Conservation (phyloP, 208 protist genomes). For the Borovskyia barvae region DNA sequence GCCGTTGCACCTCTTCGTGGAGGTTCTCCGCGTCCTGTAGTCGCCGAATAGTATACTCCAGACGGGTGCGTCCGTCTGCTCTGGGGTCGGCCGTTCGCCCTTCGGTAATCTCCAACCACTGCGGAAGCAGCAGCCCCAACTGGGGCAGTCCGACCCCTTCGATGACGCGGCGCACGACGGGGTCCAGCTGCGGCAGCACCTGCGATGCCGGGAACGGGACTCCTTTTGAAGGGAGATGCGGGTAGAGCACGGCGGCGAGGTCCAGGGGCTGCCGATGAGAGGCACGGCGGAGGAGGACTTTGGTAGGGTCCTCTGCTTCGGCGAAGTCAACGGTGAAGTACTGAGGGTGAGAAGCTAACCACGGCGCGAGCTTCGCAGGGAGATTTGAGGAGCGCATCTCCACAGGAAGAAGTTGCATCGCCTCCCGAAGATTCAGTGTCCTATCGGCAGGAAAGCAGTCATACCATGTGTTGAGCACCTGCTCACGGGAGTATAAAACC, state of each 20-base stretch:
- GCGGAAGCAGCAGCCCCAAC: constrained; percentile 36
- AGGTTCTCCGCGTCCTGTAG: constrained; percentile 11
- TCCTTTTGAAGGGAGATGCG: constrained; percentile 26
- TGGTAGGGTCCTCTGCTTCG: constrained; percentile 35
- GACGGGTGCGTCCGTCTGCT: too few relatives aligned
- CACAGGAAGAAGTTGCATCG: constrained; percentile 47
- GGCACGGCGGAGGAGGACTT: constrained; percentile 56
- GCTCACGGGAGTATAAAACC: constrained; percentile 44
- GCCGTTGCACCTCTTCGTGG: constrained; percentile 7
- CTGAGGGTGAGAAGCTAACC: constrained; percentile 47
- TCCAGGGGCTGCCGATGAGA: constrained; percentile 68
- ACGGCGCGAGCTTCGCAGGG: constrained; percentile 50
- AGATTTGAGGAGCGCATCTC: constrained; percentile 40
- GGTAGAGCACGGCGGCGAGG: constrained; percentile 53
- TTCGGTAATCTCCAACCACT: constrained; percentile 49
- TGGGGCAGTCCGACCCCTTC: constrained; percentile 37
- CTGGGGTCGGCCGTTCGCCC: too few relatives aligned
- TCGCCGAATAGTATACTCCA: constrained; percentile 5
- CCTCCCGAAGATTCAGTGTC: constrained; percentile 54
- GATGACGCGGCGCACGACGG: constrained; percentile 29
- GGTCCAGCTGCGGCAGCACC: constrained; percentile 36
- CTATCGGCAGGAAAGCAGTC: constrained; percentile 59
- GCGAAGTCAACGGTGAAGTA: constrained; percentile 75
- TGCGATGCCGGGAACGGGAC: constrained; percentile 15
- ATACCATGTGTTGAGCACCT: constrained; percentile 71